phyloP scores from a whole-genome alignment of 768 basidiomycete genomes.

The Auriscalpium orientale region DNA sequence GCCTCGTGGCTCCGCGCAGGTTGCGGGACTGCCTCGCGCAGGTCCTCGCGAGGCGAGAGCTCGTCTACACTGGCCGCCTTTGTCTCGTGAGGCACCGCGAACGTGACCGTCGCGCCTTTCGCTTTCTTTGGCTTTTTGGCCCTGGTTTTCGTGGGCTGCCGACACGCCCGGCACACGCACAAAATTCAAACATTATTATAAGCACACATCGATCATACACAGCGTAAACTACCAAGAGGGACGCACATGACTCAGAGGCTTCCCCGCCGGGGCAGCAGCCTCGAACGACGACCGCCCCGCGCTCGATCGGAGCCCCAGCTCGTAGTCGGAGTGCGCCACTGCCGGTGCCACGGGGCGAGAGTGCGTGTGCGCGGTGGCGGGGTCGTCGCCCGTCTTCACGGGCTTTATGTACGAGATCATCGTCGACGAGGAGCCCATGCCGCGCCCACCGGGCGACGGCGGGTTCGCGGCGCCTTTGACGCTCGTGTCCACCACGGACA shows the following conservation, averaged over 20 bases:
- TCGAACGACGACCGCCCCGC: constrained; percentile 23
- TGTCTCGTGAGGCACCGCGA: background rate
- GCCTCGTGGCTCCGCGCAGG: background rate
- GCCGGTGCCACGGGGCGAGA: constrained; percentile 15
- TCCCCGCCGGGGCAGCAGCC: constrained; percentile 42
- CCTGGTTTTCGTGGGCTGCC: constrained; percentile 68
- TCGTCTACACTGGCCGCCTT: background rate
- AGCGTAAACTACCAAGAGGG: constrained; percentile 49
- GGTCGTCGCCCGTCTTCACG: constrained; percentile 38
- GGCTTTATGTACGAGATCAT: constrained; percentile 59
- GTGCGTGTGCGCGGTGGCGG: constrained; percentile 16
- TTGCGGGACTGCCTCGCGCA: background rate
- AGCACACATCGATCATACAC: constrained; percentile 12
- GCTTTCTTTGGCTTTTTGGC: constrained; percentile 59
- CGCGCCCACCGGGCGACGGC: constrained; percentile 7
- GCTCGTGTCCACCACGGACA: constrained; percentile 1
- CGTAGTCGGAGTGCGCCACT: constrained; percentile 22
- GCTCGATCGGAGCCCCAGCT: constrained; percentile 37
- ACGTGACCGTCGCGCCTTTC: constrained; percentile 17
- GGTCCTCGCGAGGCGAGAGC: background rate
- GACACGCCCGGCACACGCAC: constrained; percentile 25
- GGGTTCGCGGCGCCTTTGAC: background rate
- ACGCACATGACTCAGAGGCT: constrained; percentile 84
- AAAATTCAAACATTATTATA: constrained; percentile 16
- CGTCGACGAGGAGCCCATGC: constrained; percentile 66